Evolutionary conservation across 2,329 filamentous ascomycete genomes (phyloP).

Genomic region (Immersiporthe knoxdaviesiana): DNA sequence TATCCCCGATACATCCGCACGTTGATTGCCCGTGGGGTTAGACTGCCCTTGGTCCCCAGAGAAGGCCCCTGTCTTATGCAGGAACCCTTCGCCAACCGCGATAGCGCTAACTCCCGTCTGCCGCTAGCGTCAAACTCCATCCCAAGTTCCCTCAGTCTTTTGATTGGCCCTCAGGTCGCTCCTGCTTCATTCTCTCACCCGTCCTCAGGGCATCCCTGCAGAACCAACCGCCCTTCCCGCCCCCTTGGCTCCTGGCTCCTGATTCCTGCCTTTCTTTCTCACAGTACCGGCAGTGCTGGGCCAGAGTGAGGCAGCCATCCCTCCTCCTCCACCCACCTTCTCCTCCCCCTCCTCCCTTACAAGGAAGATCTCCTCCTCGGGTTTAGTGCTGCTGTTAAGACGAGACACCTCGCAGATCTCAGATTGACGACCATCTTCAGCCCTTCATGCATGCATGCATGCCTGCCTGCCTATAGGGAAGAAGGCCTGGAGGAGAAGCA

Average conservation of each 20-base stretch:
- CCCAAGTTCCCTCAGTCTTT: constrained; percentile 4
- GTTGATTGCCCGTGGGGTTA: constrained; percentile 11
- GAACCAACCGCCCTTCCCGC: neutral
- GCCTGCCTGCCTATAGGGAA: too few relatives aligned
- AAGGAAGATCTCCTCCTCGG: neutral
- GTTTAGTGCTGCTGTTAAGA: constrained; percentile 5
- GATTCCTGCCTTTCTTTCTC: neutral
- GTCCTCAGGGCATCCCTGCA: constrained; percentile 2
- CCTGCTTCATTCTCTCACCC: constrained; percentile 3
- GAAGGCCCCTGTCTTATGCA: constrained; percentile 22
- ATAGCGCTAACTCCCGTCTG: constrained; percentile 24
- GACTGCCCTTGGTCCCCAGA: neutral
- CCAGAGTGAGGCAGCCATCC: neutral
- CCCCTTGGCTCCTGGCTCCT: constrained; percentile 6
- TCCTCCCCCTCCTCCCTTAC: neutral
- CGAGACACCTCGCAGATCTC: constrained; percentile 3
- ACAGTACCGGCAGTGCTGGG: neutral
- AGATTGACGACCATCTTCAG: neutral
- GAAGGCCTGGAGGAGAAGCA: neutral
- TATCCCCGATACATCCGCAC: neutral
- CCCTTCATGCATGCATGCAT: neutral
- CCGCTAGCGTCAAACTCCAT: constrained; percentile 27
- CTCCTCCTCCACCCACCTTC: neutral
- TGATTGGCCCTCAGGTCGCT: constrained; percentile 18
- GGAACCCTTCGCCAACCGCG: constrained; percentile 24